Base-by-base conservation (phyloP, 129 eudicot species). In the Artemisia tridentata region DNA sequence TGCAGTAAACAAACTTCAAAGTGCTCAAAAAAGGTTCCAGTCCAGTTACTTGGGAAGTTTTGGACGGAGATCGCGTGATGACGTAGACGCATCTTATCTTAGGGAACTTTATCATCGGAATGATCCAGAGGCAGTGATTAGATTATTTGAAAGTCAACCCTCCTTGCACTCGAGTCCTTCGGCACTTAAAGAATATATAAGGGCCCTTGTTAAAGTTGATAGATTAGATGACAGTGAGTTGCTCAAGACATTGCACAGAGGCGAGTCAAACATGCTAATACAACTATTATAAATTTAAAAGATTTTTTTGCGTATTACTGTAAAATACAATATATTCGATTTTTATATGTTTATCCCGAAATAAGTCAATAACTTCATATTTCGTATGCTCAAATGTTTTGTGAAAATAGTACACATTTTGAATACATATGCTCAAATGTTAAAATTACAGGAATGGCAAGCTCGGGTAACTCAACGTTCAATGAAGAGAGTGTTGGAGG, bases 181-280 rank as follows among this genome's bases (percentile, higher is more conserved):
- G 27, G 98, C 98, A 69, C 72, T 93, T 68, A 78, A 88, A n/a
- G 98, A 93, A 75, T 93, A 93, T 72, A 90, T 93, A 60, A 89
- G 75, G 80, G 98, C 96, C 31, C 71, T 93, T 67, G 88, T 93
- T 71, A 85, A 87, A 86, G 88, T 87, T 66, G 92, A 87, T 78
- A 75, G 84, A 85, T 78, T 93, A 78, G 95, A 93, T 50, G 90
- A 84, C 70, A 89, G 96, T 53, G 96, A 89, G 82, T 58, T 93
- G 82, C 81, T 93, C 31, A 82, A 73, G 80, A 82, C 92, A 43
- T 78, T 93, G 78, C 98, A 93, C 66, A 85, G 88, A 89, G 98
- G 96, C 85, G 72, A 76, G 88, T 66, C 71, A 62, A 20, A 29
- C 29, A 6, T 58, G 53, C 58, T n/a, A 38, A 27, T 20, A n/a